Evolutionary conservation across 2,329 filamentous ascomycete genomes (phyloP).

Genomic region (Diplodia mutila): DNA sequence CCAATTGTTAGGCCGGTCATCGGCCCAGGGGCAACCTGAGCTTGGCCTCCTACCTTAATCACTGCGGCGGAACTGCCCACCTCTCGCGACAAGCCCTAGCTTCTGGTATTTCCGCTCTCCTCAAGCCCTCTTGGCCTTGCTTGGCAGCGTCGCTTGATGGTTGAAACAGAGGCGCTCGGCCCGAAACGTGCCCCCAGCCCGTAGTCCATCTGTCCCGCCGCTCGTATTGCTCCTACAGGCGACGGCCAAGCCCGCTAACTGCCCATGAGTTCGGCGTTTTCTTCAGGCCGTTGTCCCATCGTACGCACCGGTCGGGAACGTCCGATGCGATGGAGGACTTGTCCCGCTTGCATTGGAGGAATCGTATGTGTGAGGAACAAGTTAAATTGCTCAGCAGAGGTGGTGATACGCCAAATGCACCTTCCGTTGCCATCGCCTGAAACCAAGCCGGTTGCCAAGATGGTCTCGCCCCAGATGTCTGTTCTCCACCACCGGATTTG

Average conservation of each 20-base stretch:
- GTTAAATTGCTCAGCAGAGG: neutral
- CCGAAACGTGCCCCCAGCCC: neutral
- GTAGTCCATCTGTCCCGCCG: neutral
- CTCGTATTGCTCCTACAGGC: slow-evolving; percentile 2
- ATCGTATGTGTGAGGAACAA: too few relatives aligned
- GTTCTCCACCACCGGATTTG: neutral
- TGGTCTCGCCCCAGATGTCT: neutral
- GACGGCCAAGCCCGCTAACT: neutral
- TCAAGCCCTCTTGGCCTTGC: slow-evolving; percentile 11
- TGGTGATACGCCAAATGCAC: neutral
- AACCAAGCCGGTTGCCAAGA: neutral
- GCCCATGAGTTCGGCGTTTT: neutral
- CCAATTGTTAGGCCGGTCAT: slow-evolving; percentile 3
- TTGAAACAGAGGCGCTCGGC: slow-evolving; percentile 16
- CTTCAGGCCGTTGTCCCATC: neutral
- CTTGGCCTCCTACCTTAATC: slow-evolving; percentile 14
- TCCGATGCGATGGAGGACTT: neutral
- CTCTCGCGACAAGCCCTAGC: neutral
- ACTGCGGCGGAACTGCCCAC: neutral
- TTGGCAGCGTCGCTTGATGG: slow-evolving; percentile 5
- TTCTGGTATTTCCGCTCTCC: neutral
- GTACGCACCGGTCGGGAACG: neutral
- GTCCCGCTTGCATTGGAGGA: too few relatives aligned
- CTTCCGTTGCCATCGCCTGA: neutral
- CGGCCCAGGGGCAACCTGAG: neutral